These are phyloP conservation scores for Ophiocordyceps robertsii DNA, from an alignment of 2,329 filamentous ascomycete species.

Conservation along the genomic window DNA sequence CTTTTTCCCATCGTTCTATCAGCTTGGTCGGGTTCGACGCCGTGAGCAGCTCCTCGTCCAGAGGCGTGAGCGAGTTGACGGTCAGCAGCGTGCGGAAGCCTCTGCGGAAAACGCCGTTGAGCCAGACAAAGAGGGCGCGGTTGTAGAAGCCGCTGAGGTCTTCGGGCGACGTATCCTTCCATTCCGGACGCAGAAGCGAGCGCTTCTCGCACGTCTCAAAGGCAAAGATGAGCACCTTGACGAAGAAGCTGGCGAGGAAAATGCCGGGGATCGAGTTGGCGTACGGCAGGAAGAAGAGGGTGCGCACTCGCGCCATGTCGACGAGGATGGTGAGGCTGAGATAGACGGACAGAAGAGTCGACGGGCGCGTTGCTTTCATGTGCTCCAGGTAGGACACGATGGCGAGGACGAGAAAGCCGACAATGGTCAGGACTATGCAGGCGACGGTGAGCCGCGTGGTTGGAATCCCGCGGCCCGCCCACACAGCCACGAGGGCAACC, in stretches of 20 bases:
- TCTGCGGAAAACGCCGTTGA: conserved; percentile 13
- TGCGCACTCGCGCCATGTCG: conserved; percentile 17
- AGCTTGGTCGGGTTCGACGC: conserved; percentile 6
- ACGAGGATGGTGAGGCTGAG: conserved; percentile 16
- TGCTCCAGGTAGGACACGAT: conserved; percentile 19
- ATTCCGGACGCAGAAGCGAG: conserved; percentile 6
- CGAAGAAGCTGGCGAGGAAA: conserved; percentile 10
- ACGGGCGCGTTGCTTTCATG: conserved; percentile 16
- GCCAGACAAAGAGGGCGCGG: conserved; percentile 18
- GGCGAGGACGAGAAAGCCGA: conserved; percentile 5
- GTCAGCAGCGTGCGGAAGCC: conserved; percentile 12
- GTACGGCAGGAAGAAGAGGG: conserved; percentile 14
- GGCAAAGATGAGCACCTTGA: conserved; percentile 15
- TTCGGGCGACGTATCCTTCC: conserved; percentile 13
- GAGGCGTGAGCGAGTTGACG: conserved; percentile 5
- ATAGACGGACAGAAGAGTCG: conserved; percentile 15
- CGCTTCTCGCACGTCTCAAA: conserved; percentile 17
- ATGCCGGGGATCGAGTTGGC: conserved; percentile 10
- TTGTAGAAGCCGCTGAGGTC: conserved; percentile 16
- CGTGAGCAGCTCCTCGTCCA: conserved; percentile 6
- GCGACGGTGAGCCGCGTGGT: conserved; percentile 7
- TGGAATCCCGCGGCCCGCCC: conserved; percentile 4
- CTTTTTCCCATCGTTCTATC: conserved; percentile 3
- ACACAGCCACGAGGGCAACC: conserved; percentile 7
- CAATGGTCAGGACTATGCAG: conserved; percentile 5